Percentiles rank a stretch among this genome's conserved stretches.
These are phyloP conservation scores for Leccinum subrobustum DNA, from an alignment of 1,284 basidiomycete species.

Conservation along the genomic window DNA sequence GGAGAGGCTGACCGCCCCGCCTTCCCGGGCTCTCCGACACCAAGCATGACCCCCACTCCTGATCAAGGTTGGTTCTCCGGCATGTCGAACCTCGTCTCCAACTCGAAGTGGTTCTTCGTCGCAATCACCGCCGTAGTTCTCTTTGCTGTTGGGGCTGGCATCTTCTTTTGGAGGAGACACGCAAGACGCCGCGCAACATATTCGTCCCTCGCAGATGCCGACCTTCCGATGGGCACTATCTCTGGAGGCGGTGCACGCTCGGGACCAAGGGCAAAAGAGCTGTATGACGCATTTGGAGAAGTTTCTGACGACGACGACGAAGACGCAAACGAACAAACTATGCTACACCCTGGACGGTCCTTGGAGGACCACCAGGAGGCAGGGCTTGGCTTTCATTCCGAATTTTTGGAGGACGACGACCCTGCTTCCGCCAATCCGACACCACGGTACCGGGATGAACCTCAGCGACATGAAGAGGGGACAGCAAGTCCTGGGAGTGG, in stretches of 20 bases:
- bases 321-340: slow-evolving; percentile 67
- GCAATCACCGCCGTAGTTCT: slow-evolving; percentile 69
- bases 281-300: slow-evolving; percentile 92
- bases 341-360: slow-evolving; percentile 39
- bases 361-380: slow-evolving; percentile 20
- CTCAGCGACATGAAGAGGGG: slow-evolving; percentile 36
- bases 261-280: slow-evolving; percentile 67
- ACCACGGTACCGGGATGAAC: slow-evolving; percentile 60
- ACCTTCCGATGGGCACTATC: slow-evolving; percentile 71
- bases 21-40: slow-evolving; percentile 45
- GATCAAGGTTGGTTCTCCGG: slow-evolving; percentile 89
- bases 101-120: slow-evolving; percentile 84
- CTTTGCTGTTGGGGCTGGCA: slow-evolving; percentile 64
- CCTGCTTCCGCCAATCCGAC: slow-evolving; percentile 39
- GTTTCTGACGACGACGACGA: slow-evolving; percentile 67
- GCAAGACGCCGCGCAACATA: slow-evolving; percentile 57
- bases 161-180: slow-evolving; percentile 72
- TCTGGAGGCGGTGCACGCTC: slow-evolving; percentile 35
- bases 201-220: slow-evolving; percentile 68
- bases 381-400: slow-evolving; percentile 55
- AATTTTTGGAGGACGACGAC: slow-evolving; percentile 67
- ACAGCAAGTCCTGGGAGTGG: slow-evolving; percentile 42
- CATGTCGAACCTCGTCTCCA: slow-evolving; percentile 73
- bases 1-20: slow-evolving; percentile 72
- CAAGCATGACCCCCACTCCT: slow-evolving; percentile 52